phyloP scores from a whole-genome alignment of 495 filamentous ascomycete species.

The Tuber microsphaerosporum region DNA sequence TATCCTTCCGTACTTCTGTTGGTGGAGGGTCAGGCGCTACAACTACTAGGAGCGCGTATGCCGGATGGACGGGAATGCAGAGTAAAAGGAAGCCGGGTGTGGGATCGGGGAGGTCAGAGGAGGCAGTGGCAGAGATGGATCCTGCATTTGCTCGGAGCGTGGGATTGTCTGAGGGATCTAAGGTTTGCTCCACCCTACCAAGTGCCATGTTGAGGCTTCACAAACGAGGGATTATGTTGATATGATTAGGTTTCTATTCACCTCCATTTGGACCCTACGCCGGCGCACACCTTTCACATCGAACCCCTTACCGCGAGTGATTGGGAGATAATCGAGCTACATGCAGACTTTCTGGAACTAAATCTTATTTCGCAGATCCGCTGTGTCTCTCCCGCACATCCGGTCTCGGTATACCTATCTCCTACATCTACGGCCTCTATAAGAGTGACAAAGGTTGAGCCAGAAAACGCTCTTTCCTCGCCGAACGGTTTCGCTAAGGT shows the following conservation, averaged over 20 bases:
- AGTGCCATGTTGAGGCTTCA: not conserved
- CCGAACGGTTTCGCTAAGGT: conserved; percentile 72
- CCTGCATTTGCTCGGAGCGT: conserved; percentile 77
- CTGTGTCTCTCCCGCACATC: conserved; percentile 64
- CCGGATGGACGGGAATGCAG: conserved; percentile 92
- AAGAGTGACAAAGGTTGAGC: conserved; percentile 39
- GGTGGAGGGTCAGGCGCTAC: conserved; percentile 65
- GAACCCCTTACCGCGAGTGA: conserved; percentile 90
- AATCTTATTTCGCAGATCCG: conserved; percentile 90
- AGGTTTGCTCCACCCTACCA: conserved; percentile 51
- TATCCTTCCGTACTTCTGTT: conserved; percentile 55
- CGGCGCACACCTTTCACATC: conserved; percentile 88
- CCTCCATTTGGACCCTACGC: conserved; percentile 80
- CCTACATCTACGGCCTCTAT: conserved; percentile 94
- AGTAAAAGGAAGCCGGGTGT: conserved; percentile 62
- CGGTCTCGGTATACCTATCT: conserved; percentile 84
- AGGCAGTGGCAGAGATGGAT: conserved; percentile 73
- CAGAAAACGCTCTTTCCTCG: conserved; percentile 50
- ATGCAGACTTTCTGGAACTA: conserved; percentile 87
- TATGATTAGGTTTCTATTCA: conserved; percentile 54
- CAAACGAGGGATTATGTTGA: not conserved
- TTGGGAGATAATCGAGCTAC: conserved; percentile 98
- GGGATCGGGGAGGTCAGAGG: conserved; percentile 28
- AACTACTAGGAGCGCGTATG: conserved; percentile 35
- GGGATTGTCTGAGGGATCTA: conserved; percentile 75